A percentile compares a stretch with the other conserved stretches of the same genome.
Conservation (phyloP, 2,329 filamentous ascomycete species). For the Chaetomiaceae sp. region DNA sequence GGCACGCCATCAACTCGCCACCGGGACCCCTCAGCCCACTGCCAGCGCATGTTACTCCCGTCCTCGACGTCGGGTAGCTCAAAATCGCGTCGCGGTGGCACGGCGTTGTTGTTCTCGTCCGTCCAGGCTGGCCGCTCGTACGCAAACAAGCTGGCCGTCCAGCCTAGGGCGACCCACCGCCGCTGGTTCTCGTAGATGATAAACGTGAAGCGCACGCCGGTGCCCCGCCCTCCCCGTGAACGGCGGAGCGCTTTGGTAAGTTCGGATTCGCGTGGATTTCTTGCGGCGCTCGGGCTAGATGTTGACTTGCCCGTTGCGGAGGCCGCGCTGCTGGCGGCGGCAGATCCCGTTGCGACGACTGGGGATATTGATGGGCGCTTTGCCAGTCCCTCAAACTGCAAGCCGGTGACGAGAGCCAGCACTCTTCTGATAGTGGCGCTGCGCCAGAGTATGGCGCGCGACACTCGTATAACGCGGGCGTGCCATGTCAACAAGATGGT, state of each 20-base stretch:
- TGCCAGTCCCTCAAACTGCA: slow-evolving; percentile 58
- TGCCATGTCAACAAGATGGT: slow-evolving; percentile 90
- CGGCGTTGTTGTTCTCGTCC: slow-evolving; percentile 84
- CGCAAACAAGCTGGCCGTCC: slow-evolving; percentile 85
- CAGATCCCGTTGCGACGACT: slow-evolving; percentile 10
- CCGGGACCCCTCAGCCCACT: slow-evolving; percentile 78
- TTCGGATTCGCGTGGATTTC: slow-evolving; percentile 36
- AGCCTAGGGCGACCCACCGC: slow-evolving; percentile 89
- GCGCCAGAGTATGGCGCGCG: slow-evolving; percentile 83
- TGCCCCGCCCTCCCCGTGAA: slow-evolving; percentile 47
- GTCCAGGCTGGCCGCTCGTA: slow-evolving; percentile 92
- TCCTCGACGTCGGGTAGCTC: slow-evolving; percentile 58
- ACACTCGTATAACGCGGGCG: slow-evolving; percentile 76
- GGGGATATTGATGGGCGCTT: slow-evolving; percentile 37
- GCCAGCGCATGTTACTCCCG: slow-evolving; percentile 50
- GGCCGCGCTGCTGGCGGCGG: slow-evolving; percentile 17
- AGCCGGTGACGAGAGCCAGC: slow-evolving; percentile 69
- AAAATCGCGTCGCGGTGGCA: slow-evolving; percentile 66
- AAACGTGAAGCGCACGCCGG: slow-evolving; percentile 92
- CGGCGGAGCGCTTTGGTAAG: slow-evolving; percentile 40
- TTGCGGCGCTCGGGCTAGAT: slow-evolving; percentile 16
- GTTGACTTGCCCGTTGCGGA: slow-evolving; percentile 24
- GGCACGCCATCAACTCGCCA: slow-evolving; percentile 79
- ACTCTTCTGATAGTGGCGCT: slow-evolving; percentile 67
- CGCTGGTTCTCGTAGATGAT: slow-evolving; percentile 95